Conservation (phyloP, 164 flowering plant genomes). For the Santalum album region DNA sequence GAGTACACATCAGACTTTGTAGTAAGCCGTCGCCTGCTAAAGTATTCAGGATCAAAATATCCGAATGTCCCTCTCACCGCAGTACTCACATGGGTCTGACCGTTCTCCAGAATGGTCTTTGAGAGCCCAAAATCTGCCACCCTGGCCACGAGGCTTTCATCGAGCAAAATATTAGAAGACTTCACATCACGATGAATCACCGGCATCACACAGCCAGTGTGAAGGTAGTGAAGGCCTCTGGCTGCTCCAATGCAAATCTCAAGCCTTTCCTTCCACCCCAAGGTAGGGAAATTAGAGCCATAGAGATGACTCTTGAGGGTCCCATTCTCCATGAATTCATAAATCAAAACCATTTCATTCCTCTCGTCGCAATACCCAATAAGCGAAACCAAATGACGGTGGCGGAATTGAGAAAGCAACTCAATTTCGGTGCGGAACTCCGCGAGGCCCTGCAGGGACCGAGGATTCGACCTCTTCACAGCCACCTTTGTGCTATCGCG, state of each 20-base stretch:
- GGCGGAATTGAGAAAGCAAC: constrained; percentile 79
- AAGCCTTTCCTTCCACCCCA: constrained; percentile 73
- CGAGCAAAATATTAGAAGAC: constrained; percentile 80
- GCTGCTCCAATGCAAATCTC: constrained; percentile 83
- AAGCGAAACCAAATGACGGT: constrained; percentile 72
- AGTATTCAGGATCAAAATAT: constrained; percentile 80
- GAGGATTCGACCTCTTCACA: constrained; percentile 69
- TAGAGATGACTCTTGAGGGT: constrained; percentile 76
- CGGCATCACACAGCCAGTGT: constrained; percentile 60
- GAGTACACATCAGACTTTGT: constrained; percentile 88
- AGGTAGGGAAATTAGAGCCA: constrained; percentile 40
- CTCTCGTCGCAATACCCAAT: constrained; percentile 82
- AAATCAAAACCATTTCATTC: constrained; percentile 73
- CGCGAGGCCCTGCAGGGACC: constrained; percentile 69
- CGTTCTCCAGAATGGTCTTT: constrained; percentile 67
- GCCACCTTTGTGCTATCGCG: constrained; percentile 69
- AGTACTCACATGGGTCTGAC: constrained; percentile 83
- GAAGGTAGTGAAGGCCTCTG: constrained; percentile 87
- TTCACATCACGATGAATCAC: constrained; percentile 86
- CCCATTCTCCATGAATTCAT: constrained; percentile 86
- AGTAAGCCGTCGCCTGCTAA: constrained; percentile 71
- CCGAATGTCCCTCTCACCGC: constrained; percentile 89
- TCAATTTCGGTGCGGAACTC: constrained; percentile 85
- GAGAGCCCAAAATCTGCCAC: constrained; percentile 90
- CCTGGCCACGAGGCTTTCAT: constrained; percentile 70